These are phyloP conservation scores for Myxozyma monticola DNA, from an alignment of 805 yeast species.

Conservation along the genomic window DNA sequence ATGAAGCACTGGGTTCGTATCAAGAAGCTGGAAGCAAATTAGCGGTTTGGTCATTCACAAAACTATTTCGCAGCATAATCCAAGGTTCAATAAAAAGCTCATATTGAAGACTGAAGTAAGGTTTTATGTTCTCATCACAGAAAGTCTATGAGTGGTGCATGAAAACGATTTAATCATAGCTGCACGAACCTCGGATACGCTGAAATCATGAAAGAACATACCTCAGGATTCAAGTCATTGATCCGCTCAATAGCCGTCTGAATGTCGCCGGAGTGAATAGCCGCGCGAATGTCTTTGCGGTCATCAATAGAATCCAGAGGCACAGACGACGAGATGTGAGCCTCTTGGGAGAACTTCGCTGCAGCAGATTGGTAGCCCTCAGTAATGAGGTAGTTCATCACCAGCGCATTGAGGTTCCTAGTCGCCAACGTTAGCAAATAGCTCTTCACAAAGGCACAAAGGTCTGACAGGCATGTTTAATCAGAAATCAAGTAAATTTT, in stretches of 20 bases:
- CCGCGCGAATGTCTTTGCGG: constrained; percentile 54
- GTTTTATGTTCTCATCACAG: constrained; percentile 31
- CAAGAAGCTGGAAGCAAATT: constrained; percentile 46
- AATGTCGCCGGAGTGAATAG: constrained; percentile 61
- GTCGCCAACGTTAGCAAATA: neutral
- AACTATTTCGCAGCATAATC: no score
- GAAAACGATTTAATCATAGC: constrained; percentile 33
- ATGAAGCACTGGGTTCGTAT: constrained; percentile 62
- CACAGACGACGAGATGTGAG: constrained; percentile 34
- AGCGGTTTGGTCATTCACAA: neutral
- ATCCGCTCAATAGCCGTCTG: constrained; percentile 57
- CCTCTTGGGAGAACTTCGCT: constrained; percentile 58
- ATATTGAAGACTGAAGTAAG: constrained; percentile 37
- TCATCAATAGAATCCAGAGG: constrained; percentile 55
- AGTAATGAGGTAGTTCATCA: constrained; percentile 71
- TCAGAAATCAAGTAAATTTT: constrained; percentile 26
- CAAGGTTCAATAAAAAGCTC: constrained; percentile 23
- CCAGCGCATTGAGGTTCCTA: constrained; percentile 48
- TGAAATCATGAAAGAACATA: constrained; percentile 12
- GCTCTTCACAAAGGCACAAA: neutral
- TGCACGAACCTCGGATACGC: neutral
- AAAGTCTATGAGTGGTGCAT: constrained; percentile 35
- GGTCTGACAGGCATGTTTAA: neutral
- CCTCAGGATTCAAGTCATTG: constrained; percentile 60
- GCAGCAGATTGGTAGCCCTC: constrained; percentile 79